These are phyloP conservation scores for Isatis lusitanica DNA, from an alignment of 441 rosid species.

Conservation along the genomic window DNA sequence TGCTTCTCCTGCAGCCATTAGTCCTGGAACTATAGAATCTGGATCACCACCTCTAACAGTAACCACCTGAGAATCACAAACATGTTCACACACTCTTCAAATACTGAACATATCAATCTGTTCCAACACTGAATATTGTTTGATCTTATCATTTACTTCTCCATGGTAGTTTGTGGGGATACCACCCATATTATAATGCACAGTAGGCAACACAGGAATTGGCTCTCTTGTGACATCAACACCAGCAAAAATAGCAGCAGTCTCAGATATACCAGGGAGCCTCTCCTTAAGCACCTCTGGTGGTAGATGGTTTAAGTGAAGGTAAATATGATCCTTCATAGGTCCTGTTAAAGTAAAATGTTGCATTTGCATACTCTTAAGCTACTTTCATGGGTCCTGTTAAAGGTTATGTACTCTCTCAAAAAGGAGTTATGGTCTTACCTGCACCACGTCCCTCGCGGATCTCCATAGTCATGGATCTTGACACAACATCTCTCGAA, in stretches of 20 bases:
- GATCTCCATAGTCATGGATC: slow-evolving; percentile 98
- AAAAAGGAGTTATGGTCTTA: slow-evolving; percentile 16
- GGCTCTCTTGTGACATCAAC: slow-evolving; percentile 97
- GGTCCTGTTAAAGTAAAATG: slow-evolving; percentile 53
- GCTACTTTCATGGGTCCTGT: too few relatives aligned
- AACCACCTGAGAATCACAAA: slow-evolving; percentile 51
- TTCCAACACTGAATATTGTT: background rate
- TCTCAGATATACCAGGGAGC: slow-evolving; percentile 97
- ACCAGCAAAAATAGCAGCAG: slow-evolving; percentile 97
- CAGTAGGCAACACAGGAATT: slow-evolving; percentile 91
- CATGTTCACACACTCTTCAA: background rate
- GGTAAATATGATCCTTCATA: slow-evolving; percentile 85
- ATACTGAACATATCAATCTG: background rate
- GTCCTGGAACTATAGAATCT: slow-evolving; percentile 73
- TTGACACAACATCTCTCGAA: slow-evolving; percentile 93
- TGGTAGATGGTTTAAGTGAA: slow-evolving; percentile 90
- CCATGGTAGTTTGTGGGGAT: slow-evolving; percentile 93
- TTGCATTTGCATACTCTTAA: background rate
- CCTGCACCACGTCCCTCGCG: slow-evolving; percentile 96
- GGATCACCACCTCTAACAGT: slow-evolving; percentile 62
- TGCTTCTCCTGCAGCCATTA: slow-evolving; percentile 99
- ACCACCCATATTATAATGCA: slow-evolving; percentile 96
- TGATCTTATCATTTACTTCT: too few relatives aligned
- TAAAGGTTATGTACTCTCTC: background rate
- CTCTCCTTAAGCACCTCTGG: slow-evolving; percentile 95